These are phyloP conservation scores for Hymenoscyphus linearis DNA, from an alignment of 2,329 filamentous ascomycete species.

Conservation along the genomic window DNA sequence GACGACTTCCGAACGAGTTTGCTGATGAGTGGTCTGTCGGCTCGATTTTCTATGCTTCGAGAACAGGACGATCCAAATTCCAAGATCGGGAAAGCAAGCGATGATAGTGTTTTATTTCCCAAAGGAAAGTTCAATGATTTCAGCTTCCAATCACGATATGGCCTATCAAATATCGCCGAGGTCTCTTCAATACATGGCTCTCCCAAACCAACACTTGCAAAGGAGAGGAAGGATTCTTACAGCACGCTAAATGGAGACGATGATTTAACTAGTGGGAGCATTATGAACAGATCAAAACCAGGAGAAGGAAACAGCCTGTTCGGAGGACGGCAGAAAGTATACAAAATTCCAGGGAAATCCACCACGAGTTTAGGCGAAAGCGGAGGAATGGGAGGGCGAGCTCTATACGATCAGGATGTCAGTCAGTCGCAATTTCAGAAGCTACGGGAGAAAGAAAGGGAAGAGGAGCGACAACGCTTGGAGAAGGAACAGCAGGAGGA, in stretches of 20 bases:
- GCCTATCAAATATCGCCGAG: conserved; percentile 82
- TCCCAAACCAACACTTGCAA: conserved; percentile 51
- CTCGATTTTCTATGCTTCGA: conserved; percentile 91
- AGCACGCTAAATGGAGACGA: conserved; percentile 59
- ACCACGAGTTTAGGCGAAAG: conserved; percentile 31
- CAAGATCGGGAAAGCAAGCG: conserved; percentile 86
- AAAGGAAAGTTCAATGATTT: conserved; percentile 71
- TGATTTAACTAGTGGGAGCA: conserved; percentile 56
- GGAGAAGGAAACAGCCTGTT: conserved; percentile 90
- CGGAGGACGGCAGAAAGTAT: conserved; percentile 92
- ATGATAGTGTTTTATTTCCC: conserved; percentile 81
- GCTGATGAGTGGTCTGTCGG: conserved; percentile 90
- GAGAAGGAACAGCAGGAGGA: conserved; percentile 33
- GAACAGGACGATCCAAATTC: conserved; percentile 91
- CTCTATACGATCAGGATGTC: conserved; percentile 84
- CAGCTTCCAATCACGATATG: conserved; percentile 37
- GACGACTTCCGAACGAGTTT: conserved; percentile 95
- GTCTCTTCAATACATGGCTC: conserved; percentile 71
- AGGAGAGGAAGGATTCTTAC: conserved; percentile 58
- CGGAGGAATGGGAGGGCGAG: conserved; percentile 55
- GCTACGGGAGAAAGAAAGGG: conserved; percentile 47
- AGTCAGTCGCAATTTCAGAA: conserved; percentile 78
- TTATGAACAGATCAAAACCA: conserved; percentile 81
- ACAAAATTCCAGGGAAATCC: conserved; percentile 64
- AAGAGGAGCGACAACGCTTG: conserved; percentile 33